phyloP scores from a whole-genome alignment of 257 asterid genomes.

The Anisodus acutangulus region DNA sequence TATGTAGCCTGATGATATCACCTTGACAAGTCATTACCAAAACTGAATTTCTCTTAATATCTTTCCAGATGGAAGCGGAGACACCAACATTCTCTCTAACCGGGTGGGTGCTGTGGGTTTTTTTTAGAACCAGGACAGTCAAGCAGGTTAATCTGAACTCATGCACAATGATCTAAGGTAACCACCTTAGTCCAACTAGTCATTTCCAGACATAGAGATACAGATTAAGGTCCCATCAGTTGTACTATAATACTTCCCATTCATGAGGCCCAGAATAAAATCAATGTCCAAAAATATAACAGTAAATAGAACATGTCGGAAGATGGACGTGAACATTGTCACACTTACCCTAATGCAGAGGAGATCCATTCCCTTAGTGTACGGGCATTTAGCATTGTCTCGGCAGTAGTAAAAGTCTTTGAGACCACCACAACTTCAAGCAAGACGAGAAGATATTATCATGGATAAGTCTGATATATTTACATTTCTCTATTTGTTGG shows the following conservation, averaged over 20 bases:
- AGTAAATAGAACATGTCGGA: background rate
- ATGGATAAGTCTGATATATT: background rate
- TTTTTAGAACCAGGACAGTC: background rate
- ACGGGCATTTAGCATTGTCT: constrained; percentile 97
- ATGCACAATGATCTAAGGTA: background rate
- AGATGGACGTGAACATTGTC: constrained; percentile 17
- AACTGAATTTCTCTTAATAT: constrained; percentile 9
- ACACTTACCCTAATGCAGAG: constrained; percentile 81
- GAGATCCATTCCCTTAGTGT: constrained; percentile 98
- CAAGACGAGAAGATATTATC: constrained; percentile 26
- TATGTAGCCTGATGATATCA: background rate
- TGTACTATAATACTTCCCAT: background rate
- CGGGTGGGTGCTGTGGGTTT: background rate
- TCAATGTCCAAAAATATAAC: background rate
- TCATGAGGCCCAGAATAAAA: background rate
- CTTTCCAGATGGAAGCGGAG: background rate
- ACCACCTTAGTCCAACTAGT: constrained; percentile 19
- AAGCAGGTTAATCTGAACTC: constrained; percentile 23
- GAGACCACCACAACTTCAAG: constrained; percentile 94
- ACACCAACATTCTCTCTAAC: background rate
- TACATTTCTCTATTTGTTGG: background rate
- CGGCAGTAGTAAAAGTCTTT: constrained; percentile 97
- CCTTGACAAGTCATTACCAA: background rate
- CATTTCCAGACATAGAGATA: background rate
- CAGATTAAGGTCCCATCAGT: constrained; percentile 16